Evolutionary conservation across 495 filamentous ascomycete species (phyloP), one percentile per base, ranked within the genome.

Genomic region (Penicillium coffeae): DNA sequence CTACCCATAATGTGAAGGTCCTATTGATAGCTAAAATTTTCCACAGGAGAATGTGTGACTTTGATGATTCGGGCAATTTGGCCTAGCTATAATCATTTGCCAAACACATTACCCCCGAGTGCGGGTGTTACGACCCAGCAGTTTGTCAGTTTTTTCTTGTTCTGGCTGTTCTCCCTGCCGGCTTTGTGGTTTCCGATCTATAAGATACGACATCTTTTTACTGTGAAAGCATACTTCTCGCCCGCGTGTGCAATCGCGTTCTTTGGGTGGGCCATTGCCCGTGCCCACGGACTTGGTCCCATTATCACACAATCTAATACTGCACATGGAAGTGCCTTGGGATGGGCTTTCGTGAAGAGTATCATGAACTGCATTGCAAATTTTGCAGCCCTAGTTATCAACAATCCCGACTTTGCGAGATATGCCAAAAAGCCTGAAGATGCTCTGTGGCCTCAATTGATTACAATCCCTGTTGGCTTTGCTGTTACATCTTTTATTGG

Each of bases 311-410:
- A 93, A 68, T 71, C 77, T 0, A 71, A 77, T 39, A 82, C 69
- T 12, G 63, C 81, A 20, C 66, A 84, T 32, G 90, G 91, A 37
- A 83, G 77, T 58, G 75, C 74, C 0, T 73, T 95, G 1, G 87
- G 75, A 9, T 96, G 91, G 91, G 79, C 82, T 18, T 81, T 95
- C 37, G 77, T 96, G 21, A 84, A 82, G 45, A 87, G 86, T 27
- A 80, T 95, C 66, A 94, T 95, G 90, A 83, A 74, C 37, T 85
- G 87, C 18, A 90, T 96, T 58, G 90, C 88, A 46, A 96, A 96
- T 71, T 96, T 95, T 58, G 89, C 91, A 2, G 90, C 91, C 0
- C 75, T 96, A 32, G 74, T 77, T 25, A 71, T 79, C 46, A 89
- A 90, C 64, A 87, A 94, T 55, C 89, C 90, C 2, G 91, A 96